Conservation (phyloP, 2,329 filamentous ascomycete genomes). For the Colletotrichum sp. region DNA sequence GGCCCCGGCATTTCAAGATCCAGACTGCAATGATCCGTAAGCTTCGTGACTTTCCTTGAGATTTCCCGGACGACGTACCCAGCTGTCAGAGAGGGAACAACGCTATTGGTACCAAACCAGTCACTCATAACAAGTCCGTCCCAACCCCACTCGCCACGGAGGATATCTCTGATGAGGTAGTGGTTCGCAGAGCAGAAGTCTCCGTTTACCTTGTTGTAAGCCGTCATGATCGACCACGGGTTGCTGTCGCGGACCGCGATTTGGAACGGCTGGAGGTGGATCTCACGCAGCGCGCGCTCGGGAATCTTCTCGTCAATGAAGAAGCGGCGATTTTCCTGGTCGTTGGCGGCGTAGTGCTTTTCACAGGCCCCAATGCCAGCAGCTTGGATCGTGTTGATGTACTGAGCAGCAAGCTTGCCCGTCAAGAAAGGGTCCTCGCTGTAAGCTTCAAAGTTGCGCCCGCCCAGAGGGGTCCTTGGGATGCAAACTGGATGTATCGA, state of each 20-base stretch:
- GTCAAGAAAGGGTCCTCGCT: constrained; percentile 77
- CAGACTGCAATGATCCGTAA: background rate
- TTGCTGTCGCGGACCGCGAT: constrained; percentile 45
- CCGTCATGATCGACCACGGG: constrained; percentile 50
- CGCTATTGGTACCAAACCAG: constrained; percentile 43
- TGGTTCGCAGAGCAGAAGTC: constrained; percentile 45
- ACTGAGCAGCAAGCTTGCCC: constrained; percentile 66
- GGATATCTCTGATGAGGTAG: constrained; percentile 40
- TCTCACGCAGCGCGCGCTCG: background rate
- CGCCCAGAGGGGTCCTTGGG: constrained; percentile 60
- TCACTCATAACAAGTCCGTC: constrained; percentile 52
- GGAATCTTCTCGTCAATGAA: background rate
- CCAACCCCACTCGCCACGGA: constrained; percentile 49
- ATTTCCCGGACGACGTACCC: background rate
- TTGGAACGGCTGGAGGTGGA: constrained; percentile 41
- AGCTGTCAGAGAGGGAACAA: background rate
- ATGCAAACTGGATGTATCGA: background rate
- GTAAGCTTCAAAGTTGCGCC: constrained; percentile 85
- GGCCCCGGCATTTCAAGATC: background rate
- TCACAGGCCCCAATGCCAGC: background rate
- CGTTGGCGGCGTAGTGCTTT: background rate
- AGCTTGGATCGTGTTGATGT: constrained; percentile 29
- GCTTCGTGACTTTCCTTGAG: background rate
- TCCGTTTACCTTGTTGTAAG: constrained; percentile 52
- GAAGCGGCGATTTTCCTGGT: background rate